Conservation (phyloP, 768 basidiomycete species). For the Dioszegia aurantiaca region DNA sequence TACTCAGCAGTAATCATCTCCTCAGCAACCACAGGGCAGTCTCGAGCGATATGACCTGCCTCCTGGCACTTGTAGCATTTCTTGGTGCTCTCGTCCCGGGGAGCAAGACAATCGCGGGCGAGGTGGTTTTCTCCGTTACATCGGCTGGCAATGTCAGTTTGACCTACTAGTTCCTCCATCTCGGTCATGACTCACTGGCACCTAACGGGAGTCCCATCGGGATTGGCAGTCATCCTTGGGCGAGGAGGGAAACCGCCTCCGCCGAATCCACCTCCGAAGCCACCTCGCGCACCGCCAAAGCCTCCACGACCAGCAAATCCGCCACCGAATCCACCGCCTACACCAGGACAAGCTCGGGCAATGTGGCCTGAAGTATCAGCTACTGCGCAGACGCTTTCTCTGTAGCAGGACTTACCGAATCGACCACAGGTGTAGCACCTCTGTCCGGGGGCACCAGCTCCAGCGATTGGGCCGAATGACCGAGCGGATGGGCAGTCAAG, state of each 20-base stretch:
- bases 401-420: conserved; percentile 61
- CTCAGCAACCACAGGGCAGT: conserved; percentile 10
- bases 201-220: conserved; percentile 48
- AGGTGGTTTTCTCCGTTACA: conserved; percentile 50
- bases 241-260: conserved; percentile 21
- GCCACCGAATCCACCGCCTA: conserved; percentile 17
- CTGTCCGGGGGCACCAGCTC: conserved; percentile 53
- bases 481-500: conserved; percentile 43
- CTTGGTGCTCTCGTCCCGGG: conserved; percentile 41
- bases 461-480: conserved; percentile 13
- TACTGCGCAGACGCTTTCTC: no score
- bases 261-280: conserved; percentile 23
- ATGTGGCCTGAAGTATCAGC: conserved; percentile 25
- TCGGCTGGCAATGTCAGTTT: conserved; percentile 26
- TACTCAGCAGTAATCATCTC: conserved; percentile 13
- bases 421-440: conserved; percentile 89
- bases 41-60: conserved; percentile 46
- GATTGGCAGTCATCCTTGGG: conserved; percentile 27
- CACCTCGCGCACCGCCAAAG: conserved; percentile 33
- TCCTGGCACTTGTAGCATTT: conserved; percentile 50
- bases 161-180: neutral
- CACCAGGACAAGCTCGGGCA: conserved; percentile 28
- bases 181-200: conserved; percentile 43
- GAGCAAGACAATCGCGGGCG: conserved; percentile 48
- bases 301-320: conserved; percentile 31